Percentiles rank a stretch among this genome's conserved stretches.
phyloP scores from a whole-genome alignment of 768 basidiomycete species.

The Mycena alexandri region DNA sequence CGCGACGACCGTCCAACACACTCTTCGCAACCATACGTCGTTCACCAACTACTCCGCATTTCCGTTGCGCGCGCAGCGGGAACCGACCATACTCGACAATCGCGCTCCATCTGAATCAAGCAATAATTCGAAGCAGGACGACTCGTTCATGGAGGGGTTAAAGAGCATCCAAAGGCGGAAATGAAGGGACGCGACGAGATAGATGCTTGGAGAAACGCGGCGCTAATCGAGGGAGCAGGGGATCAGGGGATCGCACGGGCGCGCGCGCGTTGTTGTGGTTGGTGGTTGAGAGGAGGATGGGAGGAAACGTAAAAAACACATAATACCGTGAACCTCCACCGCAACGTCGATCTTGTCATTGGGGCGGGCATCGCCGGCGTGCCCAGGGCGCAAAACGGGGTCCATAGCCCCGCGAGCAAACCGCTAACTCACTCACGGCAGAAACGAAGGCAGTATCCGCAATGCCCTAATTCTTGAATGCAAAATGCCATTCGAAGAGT shows the following conservation, averaged over 20 bases:
- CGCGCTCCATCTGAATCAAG: constrained; percentile 1
- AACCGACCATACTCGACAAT: constrained; percentile 19
- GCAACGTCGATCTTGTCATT: neutral
- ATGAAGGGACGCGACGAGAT: constrained; percentile 14
- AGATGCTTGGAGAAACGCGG: neutral
- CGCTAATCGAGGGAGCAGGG: neutral
- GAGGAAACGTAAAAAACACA: constrained; percentile 11
- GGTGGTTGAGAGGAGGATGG: neutral
- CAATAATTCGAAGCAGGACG: neutral
- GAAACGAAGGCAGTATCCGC: neutral
- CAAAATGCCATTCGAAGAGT: constrained; percentile 6
- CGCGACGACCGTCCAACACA: constrained; percentile 3
- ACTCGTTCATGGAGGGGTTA: constrained; percentile 21
- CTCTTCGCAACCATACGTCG: constrained; percentile 12
- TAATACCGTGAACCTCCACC: neutral
- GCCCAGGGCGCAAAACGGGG: neutral
- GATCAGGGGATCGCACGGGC: constrained; percentile 1
- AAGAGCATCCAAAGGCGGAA: constrained; percentile 19
- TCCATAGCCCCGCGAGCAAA: neutral
- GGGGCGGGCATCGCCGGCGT: no score
- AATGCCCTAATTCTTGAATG: neutral
- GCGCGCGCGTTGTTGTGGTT: neutral
- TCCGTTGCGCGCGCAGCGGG: constrained; percentile 29
- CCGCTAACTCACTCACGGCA: constrained; percentile 11
- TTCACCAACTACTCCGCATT: constrained; percentile 4